phyloP scores from a whole-genome alignment of 305 asterid species.

The Coffea humblotiana region DNA sequence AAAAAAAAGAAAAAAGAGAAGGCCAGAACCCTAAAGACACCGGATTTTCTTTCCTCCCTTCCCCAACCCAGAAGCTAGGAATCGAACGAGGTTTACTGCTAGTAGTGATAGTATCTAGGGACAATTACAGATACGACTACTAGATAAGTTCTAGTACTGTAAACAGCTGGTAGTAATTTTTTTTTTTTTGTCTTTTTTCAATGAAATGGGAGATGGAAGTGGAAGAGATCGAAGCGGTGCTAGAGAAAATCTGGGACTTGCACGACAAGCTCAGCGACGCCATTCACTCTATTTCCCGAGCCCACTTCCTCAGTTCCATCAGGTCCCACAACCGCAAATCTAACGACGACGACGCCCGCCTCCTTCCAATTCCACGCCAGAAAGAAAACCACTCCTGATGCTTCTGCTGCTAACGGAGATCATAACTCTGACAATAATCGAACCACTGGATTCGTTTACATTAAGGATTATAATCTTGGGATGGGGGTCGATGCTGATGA shows the following conservation, averaged over 20 bases:
- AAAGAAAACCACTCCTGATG: slow-evolving; percentile 31
- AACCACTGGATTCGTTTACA: slow-evolving; percentile 27
- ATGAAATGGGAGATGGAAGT: slow-evolving; percentile 78
- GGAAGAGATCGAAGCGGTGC: slow-evolving; percentile 79
- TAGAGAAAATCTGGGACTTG: slow-evolving; percentile 81
- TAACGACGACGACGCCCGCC: slow-evolving; percentile 24
- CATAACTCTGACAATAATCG: slow-evolving; percentile 17
- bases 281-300: slow-evolving; percentile 75
- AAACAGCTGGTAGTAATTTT: too few species aligned
- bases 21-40: slow-evolving; percentile 20
- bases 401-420: slow-evolving; percentile 33
- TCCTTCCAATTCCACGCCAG: slow-evolving; percentile 23
- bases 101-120: too few species aligned
- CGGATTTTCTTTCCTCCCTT: background rate
- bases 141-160: too few species aligned
- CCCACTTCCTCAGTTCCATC: slow-evolving; percentile 69
- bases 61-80: slow-evolving; percentile 8
- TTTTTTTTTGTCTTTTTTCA: slow-evolving; percentile 16
- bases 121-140: too few species aligned
- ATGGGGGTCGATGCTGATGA: slow-evolving; percentile 40
- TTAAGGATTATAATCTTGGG: slow-evolving; percentile 41
- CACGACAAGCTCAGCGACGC: slow-evolving; percentile 97
- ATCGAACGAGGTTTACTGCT: background rate
- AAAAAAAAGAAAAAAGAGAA: background rate
- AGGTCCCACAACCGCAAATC: slow-evolving; percentile 32